phyloP scores from a whole-genome alignment of 2,329 filamentous ascomycete genomes.

The Davidsoniella virescens region DNA sequence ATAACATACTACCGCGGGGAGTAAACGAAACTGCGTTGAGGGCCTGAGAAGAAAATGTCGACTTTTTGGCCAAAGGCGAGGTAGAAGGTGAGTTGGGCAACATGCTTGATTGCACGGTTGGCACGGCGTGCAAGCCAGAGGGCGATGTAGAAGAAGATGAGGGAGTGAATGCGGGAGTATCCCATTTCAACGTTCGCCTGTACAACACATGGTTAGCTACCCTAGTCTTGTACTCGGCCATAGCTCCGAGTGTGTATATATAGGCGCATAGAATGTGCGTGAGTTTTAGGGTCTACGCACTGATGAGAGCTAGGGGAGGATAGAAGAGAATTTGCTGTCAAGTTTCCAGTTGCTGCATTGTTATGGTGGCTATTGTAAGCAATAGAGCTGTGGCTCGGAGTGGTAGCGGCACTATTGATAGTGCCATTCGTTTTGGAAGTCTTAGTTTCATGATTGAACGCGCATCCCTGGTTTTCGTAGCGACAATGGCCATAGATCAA shows the following conservation, averaged over 20 bases:
- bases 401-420: conserved; percentile 2
- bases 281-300: conserved; percentile 5
- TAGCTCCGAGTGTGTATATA: neutral
- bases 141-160: conserved; percentile 19
- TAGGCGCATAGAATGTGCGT: neutral
- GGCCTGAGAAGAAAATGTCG: conserved; percentile 73
- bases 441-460: conserved; percentile 72
- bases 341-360: neutral
- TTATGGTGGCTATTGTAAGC: conserved; percentile 12
- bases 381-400: conserved; percentile 11
- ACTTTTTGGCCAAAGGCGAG: conserved; percentile 36
- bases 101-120: conserved; percentile 4
- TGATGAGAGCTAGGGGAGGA: conserved; percentile 9
- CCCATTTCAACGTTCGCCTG: conserved; percentile 52
- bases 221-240: neutral
- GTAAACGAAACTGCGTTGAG: conserved; percentile 81
- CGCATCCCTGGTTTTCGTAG: conserved; percentile 80
- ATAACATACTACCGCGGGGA: conserved; percentile 38
- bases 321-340: conserved; percentile 5
- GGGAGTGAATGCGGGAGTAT: conserved; percentile 90
- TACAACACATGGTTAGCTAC: neutral
- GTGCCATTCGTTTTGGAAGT: conserved; percentile 17
- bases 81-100: conserved; percentile 10
- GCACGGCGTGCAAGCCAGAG: conserved; percentile 9
- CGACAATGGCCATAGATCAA: conserved; percentile 87